phyloP scores from a whole-genome alignment of 495 filamentous ascomycete genomes.

The Chaetomium cochliodes region DNA sequence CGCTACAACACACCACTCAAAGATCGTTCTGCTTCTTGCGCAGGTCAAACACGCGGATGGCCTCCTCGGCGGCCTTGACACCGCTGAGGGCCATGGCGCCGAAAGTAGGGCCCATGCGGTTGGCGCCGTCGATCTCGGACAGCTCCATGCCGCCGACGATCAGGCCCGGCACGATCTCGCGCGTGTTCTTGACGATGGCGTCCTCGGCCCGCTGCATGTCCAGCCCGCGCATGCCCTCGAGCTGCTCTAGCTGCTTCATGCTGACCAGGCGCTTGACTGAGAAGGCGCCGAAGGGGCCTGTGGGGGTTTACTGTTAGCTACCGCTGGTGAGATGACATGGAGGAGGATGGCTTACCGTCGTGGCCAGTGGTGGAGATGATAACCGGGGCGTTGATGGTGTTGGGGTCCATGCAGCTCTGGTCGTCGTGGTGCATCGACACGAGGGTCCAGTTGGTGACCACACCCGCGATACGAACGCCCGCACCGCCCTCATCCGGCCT shows the following conservation, averaged over 20 bases:
- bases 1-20: conserved; percentile 12
- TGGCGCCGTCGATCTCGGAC: conserved; percentile 84
- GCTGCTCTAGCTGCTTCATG: conserved; percentile 76
- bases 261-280: conserved; percentile 77
- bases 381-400: conserved; percentile 87
- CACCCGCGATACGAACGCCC: conserved; percentile 70
- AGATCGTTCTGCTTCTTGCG: conserved; percentile 60
- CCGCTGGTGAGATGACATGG: neutral
- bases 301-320: neutral
- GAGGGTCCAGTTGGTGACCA: conserved; percentile 92
- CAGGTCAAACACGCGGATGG: conserved; percentile 69
- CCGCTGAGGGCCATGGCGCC: conserved; percentile 81
- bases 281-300: conserved; percentile 82
- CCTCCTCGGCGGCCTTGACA: conserved; percentile 87
- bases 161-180: conserved; percentile 80
- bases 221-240: conserved; percentile 86
- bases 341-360: conserved; percentile 50
- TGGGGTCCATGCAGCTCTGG: conserved; percentile 93
- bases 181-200: conserved; percentile 83
- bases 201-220: conserved; percentile 90
- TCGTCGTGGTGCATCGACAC: conserved; percentile 82
- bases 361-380: conserved; percentile 87
- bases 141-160: conserved; percentile 94
- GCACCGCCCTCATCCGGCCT: conserved; percentile 50
- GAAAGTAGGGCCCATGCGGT: conserved; percentile 76